Evolutionary conservation across 148 eudicot genomes (phyloP), one percentile per base, ranked within the genome.

Genomic region (Simmondsia chinensis): DNA sequence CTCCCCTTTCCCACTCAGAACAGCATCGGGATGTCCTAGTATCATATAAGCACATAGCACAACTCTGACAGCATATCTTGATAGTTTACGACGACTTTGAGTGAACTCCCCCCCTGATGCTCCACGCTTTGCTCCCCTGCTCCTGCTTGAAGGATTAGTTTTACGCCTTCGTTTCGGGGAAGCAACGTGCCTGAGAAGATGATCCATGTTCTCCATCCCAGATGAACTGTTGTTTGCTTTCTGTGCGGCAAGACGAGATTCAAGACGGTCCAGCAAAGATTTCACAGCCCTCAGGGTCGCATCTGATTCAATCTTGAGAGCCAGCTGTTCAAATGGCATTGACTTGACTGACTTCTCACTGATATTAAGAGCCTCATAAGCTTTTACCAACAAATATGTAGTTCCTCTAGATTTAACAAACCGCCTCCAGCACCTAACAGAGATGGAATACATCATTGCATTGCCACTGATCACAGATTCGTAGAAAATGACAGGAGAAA

Each of bases 21-120:
- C 99, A 42, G 94, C 88, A 71, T 86, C 95, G 3, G 99, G 99
- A 45, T 91, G 99, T 1, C 94, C 89, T 49, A 86, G 44, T 48
- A 91, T 79, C 99, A 91, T 91, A 54, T 76, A 91, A 20, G 96
- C 95, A 68, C 95, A 85, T 29, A 85, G 82, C 48, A 70, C 80
- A 44, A 83, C 69, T 69, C 99, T 79, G 58, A 80, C 89, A 56
- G 80, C 86, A 68, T 91, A 91, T 63, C 99, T 79, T 16, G 95
- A 66, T 43, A 76, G 47, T 33, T 61, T 74, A 13, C 34, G 50
- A 15, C 54, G 56, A 39, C 63, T 54, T 60, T 69, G 67, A 16
- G 68, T 15, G 20, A 52, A 58, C 40, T 63, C 72, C 45, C 52
- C 39, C 6, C 39, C 32, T 30, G 76, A 21, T 10, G 14, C 50